phyloP scores from a whole-genome alignment of 345 rosid genomes.

The Ailanthus altissimus region DNA sequence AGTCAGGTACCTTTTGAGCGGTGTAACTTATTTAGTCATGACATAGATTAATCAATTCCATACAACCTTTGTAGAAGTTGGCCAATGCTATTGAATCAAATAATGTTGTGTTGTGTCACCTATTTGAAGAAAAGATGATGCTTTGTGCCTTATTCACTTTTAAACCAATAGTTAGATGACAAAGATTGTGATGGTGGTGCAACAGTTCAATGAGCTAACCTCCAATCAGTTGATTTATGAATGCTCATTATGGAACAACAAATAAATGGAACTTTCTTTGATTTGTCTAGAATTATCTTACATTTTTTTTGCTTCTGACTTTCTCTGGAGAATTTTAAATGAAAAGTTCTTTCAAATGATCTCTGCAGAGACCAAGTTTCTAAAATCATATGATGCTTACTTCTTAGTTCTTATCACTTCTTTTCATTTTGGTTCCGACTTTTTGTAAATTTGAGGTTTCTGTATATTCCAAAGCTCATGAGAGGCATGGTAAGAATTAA shows the following conservation, averaged over 20 bases:
- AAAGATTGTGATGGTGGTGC: not conserved
- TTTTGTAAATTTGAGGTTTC: not conserved
- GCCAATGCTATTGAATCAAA: not conserved
- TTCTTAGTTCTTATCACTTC: not conserved
- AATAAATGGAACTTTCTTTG: not conserved
- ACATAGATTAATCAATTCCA: not conserved
- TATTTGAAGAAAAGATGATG: not conserved
- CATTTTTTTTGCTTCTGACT: not conserved
- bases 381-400: not conserved
- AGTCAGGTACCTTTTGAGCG: not conserved
- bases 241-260: not conserved
- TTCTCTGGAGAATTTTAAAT: not conserved
- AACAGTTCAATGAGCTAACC: not conserved
- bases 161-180: not conserved
- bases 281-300: not conserved
- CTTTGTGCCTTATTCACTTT: slow-evolving; percentile 1
- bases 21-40: not conserved
- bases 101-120: not conserved
- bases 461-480: not conserved
- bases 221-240: not conserved
- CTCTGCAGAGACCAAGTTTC: not conserved
- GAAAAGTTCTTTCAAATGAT: not conserved
- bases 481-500: not conserved
- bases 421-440: not conserved
- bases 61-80: not conserved